Evolutionary conservation across 1,284 basidiomycete species (phyloP).

Genomic region (Chondrostereum purpureum): DNA sequence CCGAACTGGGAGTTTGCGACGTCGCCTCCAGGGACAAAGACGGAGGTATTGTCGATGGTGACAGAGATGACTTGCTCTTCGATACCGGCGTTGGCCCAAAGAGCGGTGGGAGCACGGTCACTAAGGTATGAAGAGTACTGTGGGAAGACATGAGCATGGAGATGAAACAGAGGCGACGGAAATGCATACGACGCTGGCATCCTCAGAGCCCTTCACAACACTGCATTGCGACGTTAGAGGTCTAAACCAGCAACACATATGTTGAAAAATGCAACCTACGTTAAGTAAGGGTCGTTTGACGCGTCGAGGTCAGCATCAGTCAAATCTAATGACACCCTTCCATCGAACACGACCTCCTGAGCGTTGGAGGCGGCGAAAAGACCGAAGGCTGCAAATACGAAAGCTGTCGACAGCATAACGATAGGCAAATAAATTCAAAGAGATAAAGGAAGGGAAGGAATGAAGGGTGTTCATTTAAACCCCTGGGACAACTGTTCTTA

Average conservation of each 20-base stretch:
- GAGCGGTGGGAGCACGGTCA: constrained; percentile 35
- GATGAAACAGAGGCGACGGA: constrained; percentile 4
- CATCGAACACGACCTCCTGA: constrained; percentile 37
- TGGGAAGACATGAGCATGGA: not conserved
- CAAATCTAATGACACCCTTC: constrained; percentile 41
- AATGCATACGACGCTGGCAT: constrained; percentile 38
- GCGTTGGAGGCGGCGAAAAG: not conserved
- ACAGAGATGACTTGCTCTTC: constrained; percentile 43
- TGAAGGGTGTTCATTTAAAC: too few relatives aligned
- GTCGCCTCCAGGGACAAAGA: constrained; percentile 48
- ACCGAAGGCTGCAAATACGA: not conserved
- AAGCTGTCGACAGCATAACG: not conserved
- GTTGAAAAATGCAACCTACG: constrained; percentile 28
- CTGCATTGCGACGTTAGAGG: constrained; percentile 27
- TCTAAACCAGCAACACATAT: not conserved
- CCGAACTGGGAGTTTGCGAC: constrained; percentile 36
- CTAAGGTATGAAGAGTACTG: constrained; percentile 46
- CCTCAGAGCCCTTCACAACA: constrained; percentile 43
- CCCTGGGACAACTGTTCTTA: too few relatives aligned
- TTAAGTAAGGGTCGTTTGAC: constrained; percentile 44
- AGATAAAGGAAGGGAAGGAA: too few relatives aligned
- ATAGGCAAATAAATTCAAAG: too few relatives aligned
- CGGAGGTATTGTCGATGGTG: constrained; percentile 50
- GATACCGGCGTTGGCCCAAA: constrained; percentile 34
- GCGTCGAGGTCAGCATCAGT: constrained; percentile 35